Evolutionary conservation across 768 basidiomycete species (phyloP), one percentile per base, ranked within the genome.

Genomic region (Pleurotus giganteus): DNA sequence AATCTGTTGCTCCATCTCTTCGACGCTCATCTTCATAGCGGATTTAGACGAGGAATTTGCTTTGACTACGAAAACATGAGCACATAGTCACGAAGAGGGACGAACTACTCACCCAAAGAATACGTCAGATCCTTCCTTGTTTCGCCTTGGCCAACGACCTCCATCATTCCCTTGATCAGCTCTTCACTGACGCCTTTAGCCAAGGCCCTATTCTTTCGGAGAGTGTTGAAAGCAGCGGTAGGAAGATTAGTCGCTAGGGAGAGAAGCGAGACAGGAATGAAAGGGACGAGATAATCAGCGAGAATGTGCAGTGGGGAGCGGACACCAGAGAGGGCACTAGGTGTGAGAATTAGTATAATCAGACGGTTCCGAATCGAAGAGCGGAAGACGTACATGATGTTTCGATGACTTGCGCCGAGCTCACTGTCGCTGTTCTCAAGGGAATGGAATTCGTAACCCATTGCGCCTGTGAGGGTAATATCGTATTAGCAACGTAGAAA

Each of bases 391-490:
- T 32, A 59, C 58, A 59, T 36, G 27, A 59, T 24, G 4, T 28
- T 46, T 1, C 52, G 47, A 15, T 56, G 55, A 9, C 28, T 43
- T 15, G 39, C 45, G 4, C 50, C 29, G 13, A 59, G 6, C 23
- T 57, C 46, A 15, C 52, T 54, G 15, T 56, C 23, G 9, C 51
- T 51, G 5, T 43, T 26, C 28, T 52, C 50, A 1, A 59, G 45
- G 12, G 42, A 31, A 24, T 59, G 45, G 55, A 59, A 59, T 4
- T 46, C 43, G 34, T 59, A 41, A 15, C 53, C 55, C 21, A 59
- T 46, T 27, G 55, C 52, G 8, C 50, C 58, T 59, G 39, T 19
- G 13, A 54, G 19, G 11, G 11, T 50, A 21, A 13, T 11, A 7
- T 31, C n/a, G n/a, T 26, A n/a, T 23, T 27, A 24, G 4, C 27